Evolutionary conservation across 75 land plant genomes (phyloP), one percentile per base, ranked within the genome.

Genomic region (Picea glauca): DNA sequence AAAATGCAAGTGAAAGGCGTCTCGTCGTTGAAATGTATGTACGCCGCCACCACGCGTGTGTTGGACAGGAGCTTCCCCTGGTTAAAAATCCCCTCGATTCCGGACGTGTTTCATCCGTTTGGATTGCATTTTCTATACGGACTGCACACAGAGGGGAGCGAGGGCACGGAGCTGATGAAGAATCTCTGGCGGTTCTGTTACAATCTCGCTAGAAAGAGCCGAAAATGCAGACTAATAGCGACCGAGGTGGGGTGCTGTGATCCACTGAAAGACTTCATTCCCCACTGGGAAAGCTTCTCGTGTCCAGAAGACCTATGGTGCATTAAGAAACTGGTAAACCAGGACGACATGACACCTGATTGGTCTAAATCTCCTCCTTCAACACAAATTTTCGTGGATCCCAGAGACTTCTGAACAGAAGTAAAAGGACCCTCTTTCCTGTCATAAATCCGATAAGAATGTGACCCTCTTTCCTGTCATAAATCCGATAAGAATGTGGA

Each of bases 271-370:
- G 4, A n/a, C 26, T 58, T 73, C 61, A 78, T 90, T 50, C 92
- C 91, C 11, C 86, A 90, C 62, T 77, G 88, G 85, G 77, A 82
- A 35, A 62, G 14, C n/a, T 77, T 90, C 3, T 90, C 92, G 3
- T 79, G 80, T 62, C 78, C 80, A 6, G 92, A 84, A 1, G 92
- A 90, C 70, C 59, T 88, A 40, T 90, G 92, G 92, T 90, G 92
- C 68, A 83, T 90, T 31, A 90, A 88, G 38, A 35, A 79, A 14
- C 78, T 90, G 75, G 56, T 50, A 1, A 50, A 11, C 56, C 12
- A 50, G 12, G 56, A 50, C 1, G 56, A 50, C 56, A 9, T 11
- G 12, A 50, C 56, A 50, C 56, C 56, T 2, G 56, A 50, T 50
- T 50, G 56, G 56, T 50, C 56, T 50, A 50, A 50, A 50, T 50